Base-by-base conservation (phyloP, 2,329 filamentous ascomycete species). In the Colletotrichum salicis region DNA sequence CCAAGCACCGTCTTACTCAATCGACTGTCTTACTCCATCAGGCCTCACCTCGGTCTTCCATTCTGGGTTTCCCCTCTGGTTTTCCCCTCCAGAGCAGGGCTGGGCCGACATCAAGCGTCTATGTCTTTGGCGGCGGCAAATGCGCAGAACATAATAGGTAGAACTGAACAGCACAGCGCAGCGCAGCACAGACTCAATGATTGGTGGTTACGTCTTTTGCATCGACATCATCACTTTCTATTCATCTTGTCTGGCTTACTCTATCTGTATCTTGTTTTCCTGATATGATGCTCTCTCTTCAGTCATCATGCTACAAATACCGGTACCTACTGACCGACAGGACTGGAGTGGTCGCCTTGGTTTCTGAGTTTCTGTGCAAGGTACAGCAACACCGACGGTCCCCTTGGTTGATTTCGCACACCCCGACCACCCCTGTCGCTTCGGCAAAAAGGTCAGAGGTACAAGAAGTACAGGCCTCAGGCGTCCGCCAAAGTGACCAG, bases 381-480 rank as follows among this genome's bases (percentile, higher is more conserved):
- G 22, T 54, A 27, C 27, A 48, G 54, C 59, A 29, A 51, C 33
- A 22, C n/a, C 24, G 13, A 33, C 8, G 31, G 41, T 24, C 58
- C 69, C 55, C 45, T 64, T 70, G 59, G n/a, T 64, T 55, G 54
- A 55, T 59, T 27, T 41, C 33, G 52, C 52, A 65, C 62, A 58
- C 59, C 55, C 65, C 60, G 55, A 56, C n/a, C 24, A 27, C 59
- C 65, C 70, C 29, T 72, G 70, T 63, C 60, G 27, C 48, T 10
- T 63, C 59, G 45, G 35, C 59, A 64, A 55, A 51, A 64, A 64
- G 70, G 65, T 70, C 41, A 58, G 64, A 68, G 45, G 64, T 57
- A 59, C 70, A 3, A 61, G 63, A 27, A 35, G 48, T 69, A 69
- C 66, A 64, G 22, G 41, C 19, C 29, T 24, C 64, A 61, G 62